A percentile compares a stretch with the other conserved stretches of the same genome.
Evolutionary conservation across 2,329 filamentous ascomycete genomes (phyloP).

Genomic region (Parasarocladium wereldwijsianum): DNA sequence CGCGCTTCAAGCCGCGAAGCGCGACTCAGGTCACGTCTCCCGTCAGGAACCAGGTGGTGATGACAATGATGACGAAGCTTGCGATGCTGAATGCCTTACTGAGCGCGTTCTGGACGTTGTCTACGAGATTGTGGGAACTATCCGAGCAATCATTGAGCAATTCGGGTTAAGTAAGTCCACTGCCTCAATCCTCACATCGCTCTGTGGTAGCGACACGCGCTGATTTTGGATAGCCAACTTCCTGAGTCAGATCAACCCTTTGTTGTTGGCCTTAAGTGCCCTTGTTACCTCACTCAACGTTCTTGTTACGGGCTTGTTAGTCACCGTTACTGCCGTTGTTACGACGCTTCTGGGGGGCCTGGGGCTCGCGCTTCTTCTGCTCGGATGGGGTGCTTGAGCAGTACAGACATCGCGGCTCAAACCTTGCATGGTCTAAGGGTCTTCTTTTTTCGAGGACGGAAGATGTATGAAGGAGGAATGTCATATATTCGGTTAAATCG

Average conservation of each 20-base stretch:
- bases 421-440: too few species aligned
- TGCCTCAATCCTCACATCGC: too few species aligned
- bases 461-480: too few species aligned
- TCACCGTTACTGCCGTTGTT: constrained; percentile 2
- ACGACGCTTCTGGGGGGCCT: constrained; percentile 1
- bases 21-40: background rate
- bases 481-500: too few species aligned
- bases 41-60: constrained; percentile 3
- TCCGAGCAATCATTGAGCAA: constrained; percentile 1
- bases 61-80: background rate
- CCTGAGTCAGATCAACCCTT: constrained; percentile 2
- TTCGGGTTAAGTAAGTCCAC: constrained; percentile 1
- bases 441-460: too few species aligned
- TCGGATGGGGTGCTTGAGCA: constrained; percentile 2
- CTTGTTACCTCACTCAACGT: constrained; percentile 3
- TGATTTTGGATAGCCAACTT: background rate
- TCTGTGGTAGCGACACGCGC: too few species aligned
- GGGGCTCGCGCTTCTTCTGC: constrained; percentile 1
- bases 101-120: constrained; percentile 2
- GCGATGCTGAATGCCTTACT: constrained; percentile 1
- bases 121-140: constrained; percentile 2
- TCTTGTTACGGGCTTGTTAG: constrained; percentile 1
- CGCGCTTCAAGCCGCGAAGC: constrained; percentile 1
- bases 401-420: too few species aligned
- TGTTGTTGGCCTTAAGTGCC: constrained; percentile 1